Conservation (phyloP, 75 land plant species). For the Selaginella moellendorffii region DNA sequence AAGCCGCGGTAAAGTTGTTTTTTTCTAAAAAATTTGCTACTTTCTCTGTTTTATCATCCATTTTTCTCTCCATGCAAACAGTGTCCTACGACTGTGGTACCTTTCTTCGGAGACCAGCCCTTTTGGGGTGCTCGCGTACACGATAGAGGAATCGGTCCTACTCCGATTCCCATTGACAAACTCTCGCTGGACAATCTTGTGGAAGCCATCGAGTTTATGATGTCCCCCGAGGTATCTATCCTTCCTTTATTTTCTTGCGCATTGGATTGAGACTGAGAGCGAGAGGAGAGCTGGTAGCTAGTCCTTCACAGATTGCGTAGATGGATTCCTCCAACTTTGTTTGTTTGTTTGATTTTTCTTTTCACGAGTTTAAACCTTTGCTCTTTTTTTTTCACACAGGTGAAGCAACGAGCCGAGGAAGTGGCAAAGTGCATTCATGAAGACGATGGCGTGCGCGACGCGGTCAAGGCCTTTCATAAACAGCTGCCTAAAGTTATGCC, state of each 20-base stretch:
- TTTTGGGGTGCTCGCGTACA: constrained; percentile 97
- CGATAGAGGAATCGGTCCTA: constrained; percentile 87
- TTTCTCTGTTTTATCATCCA: no score
- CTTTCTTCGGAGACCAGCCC: constrained; percentile 98
- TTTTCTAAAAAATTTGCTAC: no score
- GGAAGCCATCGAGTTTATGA: constrained; percentile 66
- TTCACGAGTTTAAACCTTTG: no score
- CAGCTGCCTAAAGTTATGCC: constrained; percentile 2
- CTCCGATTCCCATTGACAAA: constrained; percentile 83
- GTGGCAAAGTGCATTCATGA: constrained; percentile 3
- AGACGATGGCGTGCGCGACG: constrained; percentile 5
- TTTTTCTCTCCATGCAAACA: no score
- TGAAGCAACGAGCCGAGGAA: not conserved
- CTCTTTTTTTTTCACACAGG: no score
- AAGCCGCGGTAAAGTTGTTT: constrained; percentile 7
- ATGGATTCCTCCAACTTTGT: no score
- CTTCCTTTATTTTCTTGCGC: not conserved
- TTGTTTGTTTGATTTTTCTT: no score
- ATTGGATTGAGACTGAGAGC: not conserved
- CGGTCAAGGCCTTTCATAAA: constrained; percentile 9
- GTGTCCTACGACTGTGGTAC: constrained; percentile 97
- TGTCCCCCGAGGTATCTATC: constrained; percentile 48
- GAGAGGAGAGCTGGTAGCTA: not conserved
- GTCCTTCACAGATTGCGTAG: no score
- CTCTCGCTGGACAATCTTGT: constrained; percentile 68